phyloP scores from a whole-genome alignment of 495 filamentous ascomycete species.

The Polyplosphaeria fusca region DNA sequence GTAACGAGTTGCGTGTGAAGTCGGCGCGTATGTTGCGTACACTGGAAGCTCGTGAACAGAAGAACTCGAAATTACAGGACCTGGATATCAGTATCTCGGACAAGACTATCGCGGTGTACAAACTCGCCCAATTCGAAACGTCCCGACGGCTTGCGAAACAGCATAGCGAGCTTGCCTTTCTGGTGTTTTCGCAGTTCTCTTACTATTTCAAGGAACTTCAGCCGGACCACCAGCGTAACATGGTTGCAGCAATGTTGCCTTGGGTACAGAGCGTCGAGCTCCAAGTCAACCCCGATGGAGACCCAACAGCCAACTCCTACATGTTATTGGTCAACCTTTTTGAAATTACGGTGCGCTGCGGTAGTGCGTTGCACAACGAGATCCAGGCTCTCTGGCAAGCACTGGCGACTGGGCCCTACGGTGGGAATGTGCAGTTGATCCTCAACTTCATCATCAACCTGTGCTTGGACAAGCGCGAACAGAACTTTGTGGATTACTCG shows the following conservation, averaged over 20 bases:
- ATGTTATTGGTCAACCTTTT: conserved; percentile 94
- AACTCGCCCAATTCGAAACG: conserved; percentile 93
- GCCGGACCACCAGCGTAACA: conserved; percentile 79
- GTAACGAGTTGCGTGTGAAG: conserved; percentile 81
- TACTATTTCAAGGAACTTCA: conserved; percentile 82
- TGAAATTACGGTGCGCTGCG: conserved; percentile 91
- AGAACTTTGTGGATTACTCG: conserved; percentile 94
- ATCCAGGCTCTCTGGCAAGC: conserved; percentile 98
- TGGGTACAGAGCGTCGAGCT: conserved; percentile 96
- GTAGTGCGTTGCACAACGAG: conserved; percentile 85
- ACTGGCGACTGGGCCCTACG: conserved; percentile 85
- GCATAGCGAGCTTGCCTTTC: conserved; percentile 83
- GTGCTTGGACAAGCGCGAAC: conserved; percentile 87
- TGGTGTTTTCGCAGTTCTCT: conserved; percentile 91
- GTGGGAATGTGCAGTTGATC: conserved; percentile 91
- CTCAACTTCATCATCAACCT: conserved; percentile 93
- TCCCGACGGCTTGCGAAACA: conserved; percentile 86
- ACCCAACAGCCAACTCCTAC: conserved; percentile 84
- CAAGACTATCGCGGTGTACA: conserved; percentile 97
- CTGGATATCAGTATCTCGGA: conserved; percentile 98
- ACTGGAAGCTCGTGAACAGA: conserved; percentile 79
- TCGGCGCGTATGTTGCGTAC: conserved; percentile 79
- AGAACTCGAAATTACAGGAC: conserved; percentile 87
- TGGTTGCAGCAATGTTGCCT: conserved; percentile 88
- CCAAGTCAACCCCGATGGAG: conserved; percentile 89